Base-by-base conservation (phyloP, 2,329 filamentous ascomycete species). In the Corynespora cassiicola region DNA sequence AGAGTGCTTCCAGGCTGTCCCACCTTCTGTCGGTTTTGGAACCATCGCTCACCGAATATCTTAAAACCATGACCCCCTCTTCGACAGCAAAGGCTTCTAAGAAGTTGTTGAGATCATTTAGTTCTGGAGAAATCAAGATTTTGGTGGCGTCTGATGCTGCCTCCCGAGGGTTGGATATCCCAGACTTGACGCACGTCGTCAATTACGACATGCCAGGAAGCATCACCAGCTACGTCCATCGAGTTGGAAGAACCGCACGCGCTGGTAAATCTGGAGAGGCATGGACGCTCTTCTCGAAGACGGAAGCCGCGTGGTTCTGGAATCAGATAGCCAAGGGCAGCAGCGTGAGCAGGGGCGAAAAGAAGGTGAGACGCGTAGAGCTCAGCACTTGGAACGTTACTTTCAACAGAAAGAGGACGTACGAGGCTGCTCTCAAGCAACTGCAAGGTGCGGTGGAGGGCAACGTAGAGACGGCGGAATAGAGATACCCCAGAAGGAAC, bases 61-160 rank as follows among this genome's bases (percentile, higher is more conserved):
- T 88, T 36, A 83, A 82, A 42, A 89, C 85, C 0, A 80, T 94
- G 45, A 88, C 88, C 10, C 91, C 88, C 14, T 88, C 88, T 0
- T 86, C 85, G 17, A 82, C 87, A n/a, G 88, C 85, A 1, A 81
- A 85, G 10, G 77, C 80, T 10, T 85, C 87, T 11, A 80, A 82
- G 43, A 84, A 82, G 55, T 83, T 85, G 0, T 75, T 91, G 16
- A 76, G 77, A 17, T 78, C 80, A n/a, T 91, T 92, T 65, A 71
- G 78, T 3, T 66, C 73, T 6, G 78, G 78, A 40, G 80, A 80
- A 42, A 69, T 88, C 17, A 84, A 84, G 6, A 82, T 95, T 30
- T 81, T 97, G 27, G 85, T 97, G 29, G 90, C 91, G 1, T 95
- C 94, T 0, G 92, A 97, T 64, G 86, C 95, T n/a, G 89, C 94